Evolutionary conservation across 2,329 filamentous ascomycete species (phyloP), one percentile per base, ranked within the genome.

Genomic region (Pyricularia sp.): DNA sequence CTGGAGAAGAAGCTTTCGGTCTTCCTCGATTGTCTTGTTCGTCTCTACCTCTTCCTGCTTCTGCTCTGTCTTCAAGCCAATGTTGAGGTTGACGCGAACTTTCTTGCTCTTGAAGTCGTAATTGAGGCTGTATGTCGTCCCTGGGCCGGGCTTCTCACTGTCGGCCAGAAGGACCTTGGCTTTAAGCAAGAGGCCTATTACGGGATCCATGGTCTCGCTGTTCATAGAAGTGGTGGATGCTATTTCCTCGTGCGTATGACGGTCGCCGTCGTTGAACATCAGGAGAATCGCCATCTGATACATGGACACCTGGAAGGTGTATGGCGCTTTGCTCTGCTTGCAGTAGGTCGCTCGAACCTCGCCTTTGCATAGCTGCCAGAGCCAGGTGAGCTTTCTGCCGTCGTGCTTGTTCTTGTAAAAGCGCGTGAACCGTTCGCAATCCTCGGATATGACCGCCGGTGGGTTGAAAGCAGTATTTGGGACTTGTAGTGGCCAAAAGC

Each of bases 21-120:
- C 94, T 77, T 99, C 94, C 79, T 99, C 94, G 70, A 99, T 97
- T 3, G 92, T 97, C 85, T 99, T 99, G 81, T 97, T 96, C 7
- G 94, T 99, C 74, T 99, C 94, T 67, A 91, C 93, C 69, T 92
- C 89, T 76, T 99, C 94, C 68, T 94, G 90, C 82, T 97, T 97
- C 73, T 93, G 88, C 78, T 99, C 96, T 40, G 92, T 90, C 79
- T 96, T 93, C 78, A 96, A 93, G 65, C 88, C 89, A 65, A 97
- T 88, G 76, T 99, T 99, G 64, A 99, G 81, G 73, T 99, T 99
- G 71, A 97, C 88, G 73, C 96, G 92, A 70, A 97, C 88, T 82
- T 97, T 99, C 84, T 99, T 99, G 80, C 88, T 92, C 84, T 96
- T 97, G 82, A 97, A 97, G 73, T 93, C 90, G 70, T 92, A 89